Evolutionary conservation across 257 asterid genomes (phyloP).

Genomic region (Jacaranda copaia): DNA sequence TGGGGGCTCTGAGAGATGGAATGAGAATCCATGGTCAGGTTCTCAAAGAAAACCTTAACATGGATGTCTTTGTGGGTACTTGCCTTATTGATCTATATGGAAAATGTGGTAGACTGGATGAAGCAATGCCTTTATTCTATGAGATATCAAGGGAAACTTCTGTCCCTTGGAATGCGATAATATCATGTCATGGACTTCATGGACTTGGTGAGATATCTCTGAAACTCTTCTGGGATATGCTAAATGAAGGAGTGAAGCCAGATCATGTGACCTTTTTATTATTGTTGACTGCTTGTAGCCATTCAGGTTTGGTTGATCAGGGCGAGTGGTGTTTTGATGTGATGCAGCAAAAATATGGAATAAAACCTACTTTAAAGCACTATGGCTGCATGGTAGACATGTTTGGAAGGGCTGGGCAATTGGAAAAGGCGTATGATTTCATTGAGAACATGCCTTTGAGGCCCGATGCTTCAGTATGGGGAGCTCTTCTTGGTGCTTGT

Average conservation of each 20-base stretch:
- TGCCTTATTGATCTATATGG: slow-evolving; percentile 82
- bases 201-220: slow-evolving; percentile 71
- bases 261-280: slow-evolving; percentile 80
- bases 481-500: slow-evolving; percentile 80
- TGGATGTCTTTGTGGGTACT: slow-evolving; percentile 70
- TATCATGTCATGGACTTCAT: slow-evolving; percentile 80
- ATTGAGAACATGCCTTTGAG: slow-evolving; percentile 58
- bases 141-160: slow-evolving; percentile 55
- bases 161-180: slow-evolving; percentile 74
- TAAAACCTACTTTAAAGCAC: slow-evolving; percentile 66
- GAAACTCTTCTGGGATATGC: slow-evolving; percentile 63
- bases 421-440: slow-evolving; percentile 61
- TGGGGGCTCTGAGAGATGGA: slow-evolving; percentile 81
- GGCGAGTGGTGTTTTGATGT: slow-evolving; percentile 62
- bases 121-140: slow-evolving; percentile 65
- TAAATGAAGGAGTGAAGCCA: slow-evolving; percentile 62
- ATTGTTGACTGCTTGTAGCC: slow-evolving; percentile 77
- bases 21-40: slow-evolving; percentile 65
- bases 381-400: slow-evolving; percentile 82
- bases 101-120: slow-evolving; percentile 73
- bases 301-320: slow-evolving; percentile 72
- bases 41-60: slow-evolving; percentile 54
- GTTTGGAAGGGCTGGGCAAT: slow-evolving; percentile 71
- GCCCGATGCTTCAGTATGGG: slow-evolving; percentile 73
- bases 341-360: slow-evolving; percentile 65